Evolutionary conservation across 805 yeast species (phyloP).

Genomic region (Dipodascus albidus): DNA sequence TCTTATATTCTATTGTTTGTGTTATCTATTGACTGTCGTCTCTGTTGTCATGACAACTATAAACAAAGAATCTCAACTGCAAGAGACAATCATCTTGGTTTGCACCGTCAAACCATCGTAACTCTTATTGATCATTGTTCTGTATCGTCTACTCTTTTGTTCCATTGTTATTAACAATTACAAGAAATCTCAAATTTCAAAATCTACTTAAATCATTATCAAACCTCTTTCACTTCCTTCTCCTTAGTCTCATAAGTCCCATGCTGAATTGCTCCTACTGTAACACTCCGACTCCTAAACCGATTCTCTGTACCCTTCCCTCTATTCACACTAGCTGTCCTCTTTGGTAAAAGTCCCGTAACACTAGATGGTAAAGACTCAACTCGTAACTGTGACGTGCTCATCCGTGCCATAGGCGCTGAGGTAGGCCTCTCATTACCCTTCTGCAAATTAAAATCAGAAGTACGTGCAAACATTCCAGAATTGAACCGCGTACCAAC

Average conservation of each 20-base stretch:
- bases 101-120: too few species aligned
- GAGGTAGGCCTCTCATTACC: background rate
- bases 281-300: background rate
- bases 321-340: background rate
- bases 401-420: background rate
- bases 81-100: too few species aligned
- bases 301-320: background rate
- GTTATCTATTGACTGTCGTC: too few species aligned
- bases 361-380: background rate
- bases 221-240: background rate
- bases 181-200: background rate
- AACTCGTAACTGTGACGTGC: background rate
- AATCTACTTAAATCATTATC: background rate
- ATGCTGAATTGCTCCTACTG: background rate
- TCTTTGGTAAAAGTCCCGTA: background rate
- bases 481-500: background rate
- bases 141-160: too few species aligned
- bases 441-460: background rate
- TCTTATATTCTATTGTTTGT: too few species aligned
- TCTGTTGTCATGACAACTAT: too few species aligned
- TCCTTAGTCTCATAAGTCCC: too few species aligned
- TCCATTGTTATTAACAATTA: too few species aligned
- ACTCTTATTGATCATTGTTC: too few species aligned
- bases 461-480: background rate
- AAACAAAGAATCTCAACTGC: too few species aligned